A percentile compares a stretch with the other conserved stretches of the same genome.
Conservation (phyloP, 768 basidiomycete species). For the Suillus americanus region DNA sequence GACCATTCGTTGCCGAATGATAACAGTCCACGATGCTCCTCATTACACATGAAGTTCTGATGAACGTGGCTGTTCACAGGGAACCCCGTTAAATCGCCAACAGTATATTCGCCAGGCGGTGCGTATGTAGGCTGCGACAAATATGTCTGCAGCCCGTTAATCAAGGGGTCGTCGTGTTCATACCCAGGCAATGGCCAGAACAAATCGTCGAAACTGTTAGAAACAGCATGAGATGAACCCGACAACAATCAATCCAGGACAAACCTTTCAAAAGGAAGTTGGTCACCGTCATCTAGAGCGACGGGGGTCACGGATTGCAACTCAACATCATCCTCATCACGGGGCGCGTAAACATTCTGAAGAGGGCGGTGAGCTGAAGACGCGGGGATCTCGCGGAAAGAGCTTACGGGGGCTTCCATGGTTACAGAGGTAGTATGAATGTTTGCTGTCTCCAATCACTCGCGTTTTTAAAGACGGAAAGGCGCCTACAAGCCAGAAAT, state of each 20-base stretch:
- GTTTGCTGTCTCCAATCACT: not conserved
- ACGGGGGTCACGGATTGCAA: not conserved
- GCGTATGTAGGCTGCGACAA: not conserved
- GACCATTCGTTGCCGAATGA: not conserved
- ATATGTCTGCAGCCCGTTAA: not conserved
- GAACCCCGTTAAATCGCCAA: not conserved
- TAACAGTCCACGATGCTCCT: not conserved
- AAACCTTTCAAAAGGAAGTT: not conserved
- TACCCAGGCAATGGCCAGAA: not conserved
- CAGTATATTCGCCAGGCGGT: not conserved
- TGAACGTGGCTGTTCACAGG: not conserved
- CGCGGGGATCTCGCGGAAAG: not conserved
- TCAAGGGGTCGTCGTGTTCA: not conserved
- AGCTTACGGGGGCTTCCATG: not conserved
- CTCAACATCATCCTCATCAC: not conserved
- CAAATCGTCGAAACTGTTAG: not conserved
- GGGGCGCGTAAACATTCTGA: not conserved
- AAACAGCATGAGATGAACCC: not conserved
- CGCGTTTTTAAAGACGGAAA: not conserved
- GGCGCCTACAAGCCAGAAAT: not conserved
- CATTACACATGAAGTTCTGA: too few relatives aligned
- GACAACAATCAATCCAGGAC: not conserved
- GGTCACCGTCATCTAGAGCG: not conserved
- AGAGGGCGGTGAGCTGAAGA: not conserved
- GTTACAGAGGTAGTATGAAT: not conserved